Evolutionary conservation across 1,284 basidiomycete species (phyloP), one percentile per base, ranked within the genome.

Genomic region (Pterula multifida): DNA sequence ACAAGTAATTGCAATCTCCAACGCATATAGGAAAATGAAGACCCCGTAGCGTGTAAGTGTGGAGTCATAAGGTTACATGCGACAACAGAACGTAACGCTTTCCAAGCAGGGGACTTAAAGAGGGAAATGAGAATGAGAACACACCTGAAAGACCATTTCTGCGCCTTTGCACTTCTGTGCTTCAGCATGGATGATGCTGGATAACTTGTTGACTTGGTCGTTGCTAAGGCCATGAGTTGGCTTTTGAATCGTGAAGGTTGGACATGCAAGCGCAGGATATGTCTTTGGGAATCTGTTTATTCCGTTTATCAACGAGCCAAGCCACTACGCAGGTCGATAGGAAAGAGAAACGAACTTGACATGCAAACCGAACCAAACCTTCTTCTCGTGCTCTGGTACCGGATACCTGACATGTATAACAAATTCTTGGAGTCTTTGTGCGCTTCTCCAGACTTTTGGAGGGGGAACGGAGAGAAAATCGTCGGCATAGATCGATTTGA

Each of bases 401-500:
- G 81, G 79, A 61, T 88, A 80, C 17, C 70, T 62, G 32, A 89
- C 75, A 58, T 73, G 73, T 56, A 90, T 81, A 52, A 77, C 75
- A 63, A 88, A 88, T 65, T 87, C 85, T 49, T 75, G 81, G 28
- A 83, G 66, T 56, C 80, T 69, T 26, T 70, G 65, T 26, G 85
- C 85, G 54, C 75, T 77, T 85, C 85, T 88, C 85, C 86, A 89
- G 51, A 75, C 85, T 59, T 77, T 86, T 21, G 81, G 79, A n/a
- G 84, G 78, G 35, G 79, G 78, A 53, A 72, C 75, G 58, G 85
- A 76, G 45, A 79, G 70, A 59, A 85, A 87, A 58, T 85, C 79
- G 54, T 83, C 74, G 55, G 71, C 81, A 67, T 84, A 89, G 54
- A 89, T 89, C 54, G 85, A 81, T 64, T 79, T 76, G 55, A 89